Conservation (phyloP, 306 rosid species). For the Canavalia ensiformis region DNA sequence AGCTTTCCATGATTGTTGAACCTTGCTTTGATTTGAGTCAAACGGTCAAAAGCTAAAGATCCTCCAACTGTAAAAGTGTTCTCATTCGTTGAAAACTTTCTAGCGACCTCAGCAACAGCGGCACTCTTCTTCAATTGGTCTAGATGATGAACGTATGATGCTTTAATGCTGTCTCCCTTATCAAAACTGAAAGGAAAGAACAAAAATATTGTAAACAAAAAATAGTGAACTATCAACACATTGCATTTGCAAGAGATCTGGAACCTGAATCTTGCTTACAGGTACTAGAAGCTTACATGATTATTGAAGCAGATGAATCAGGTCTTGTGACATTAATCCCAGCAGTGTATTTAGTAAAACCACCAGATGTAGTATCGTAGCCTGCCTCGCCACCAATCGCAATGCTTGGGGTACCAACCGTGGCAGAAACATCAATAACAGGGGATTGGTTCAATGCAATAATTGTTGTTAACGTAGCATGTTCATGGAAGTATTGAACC, state of each 20-base stretch:
- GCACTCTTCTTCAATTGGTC: slow-evolving; percentile 78
- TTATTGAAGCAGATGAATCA: slow-evolving; percentile 72
- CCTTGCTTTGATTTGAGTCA: slow-evolving; percentile 82
- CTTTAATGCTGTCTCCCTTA: slow-evolving; percentile 88
- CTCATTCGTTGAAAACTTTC: slow-evolving; percentile 87
- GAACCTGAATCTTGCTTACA: background rate
- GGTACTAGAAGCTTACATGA: slow-evolving; percentile 72
- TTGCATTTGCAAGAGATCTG: slow-evolving; percentile 2
- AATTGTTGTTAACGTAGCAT: slow-evolving; percentile 75
- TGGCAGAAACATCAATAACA: slow-evolving; percentile 75
- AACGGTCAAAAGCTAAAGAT: slow-evolving; percentile 73
- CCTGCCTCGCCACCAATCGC: slow-evolving; percentile 92
- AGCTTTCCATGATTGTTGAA: slow-evolving; percentile 86
- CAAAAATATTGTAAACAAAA: slow-evolving; percentile 15
- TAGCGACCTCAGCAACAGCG: slow-evolving; percentile 79
- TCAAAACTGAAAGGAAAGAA: slow-evolving; percentile 70
- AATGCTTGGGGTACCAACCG: slow-evolving; percentile 81
- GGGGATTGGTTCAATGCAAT: slow-evolving; percentile 78
- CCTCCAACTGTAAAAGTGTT: slow-evolving; percentile 94
- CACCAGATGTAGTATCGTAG: slow-evolving; percentile 77
- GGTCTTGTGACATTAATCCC: slow-evolving; percentile 75
- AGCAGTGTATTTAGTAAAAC: slow-evolving; percentile 81
- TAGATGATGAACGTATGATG: slow-evolving; percentile 79
- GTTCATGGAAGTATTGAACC: slow-evolving; percentile 94
- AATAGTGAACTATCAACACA: slow-evolving; percentile 15